A percentile compares a stretch with the other conserved stretches of the same genome.
These are phyloP conservation scores for Tulasnella sp. DNA, from an alignment of 768 basidiomycete genomes.

Conservation along the genomic window DNA sequence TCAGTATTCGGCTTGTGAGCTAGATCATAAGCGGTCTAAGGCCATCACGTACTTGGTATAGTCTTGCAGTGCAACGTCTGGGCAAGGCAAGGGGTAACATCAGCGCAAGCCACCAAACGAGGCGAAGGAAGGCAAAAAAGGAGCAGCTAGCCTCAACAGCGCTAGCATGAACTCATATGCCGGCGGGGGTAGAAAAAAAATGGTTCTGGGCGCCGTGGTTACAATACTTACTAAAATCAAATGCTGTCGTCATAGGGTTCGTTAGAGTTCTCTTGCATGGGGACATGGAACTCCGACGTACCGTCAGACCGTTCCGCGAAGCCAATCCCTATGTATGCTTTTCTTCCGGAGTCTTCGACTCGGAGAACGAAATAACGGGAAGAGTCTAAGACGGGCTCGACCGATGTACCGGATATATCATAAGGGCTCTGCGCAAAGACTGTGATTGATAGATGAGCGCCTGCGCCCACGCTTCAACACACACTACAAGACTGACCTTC, in stretches of 20 bases:
- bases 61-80: constrained; percentile 85
- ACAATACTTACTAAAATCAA: constrained; percentile 79
- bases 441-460: constrained; percentile 42
- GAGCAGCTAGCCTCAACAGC: not conserved
- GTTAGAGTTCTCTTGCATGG: not conserved
- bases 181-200: not conserved
- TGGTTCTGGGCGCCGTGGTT: not conserved
- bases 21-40: not conserved
- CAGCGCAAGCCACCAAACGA: constrained; percentile 19
- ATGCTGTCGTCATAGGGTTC: constrained; percentile 43
- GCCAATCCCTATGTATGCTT: constrained; percentile 93
- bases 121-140: constrained; percentile 4
- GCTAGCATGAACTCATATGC: constrained; percentile 8
- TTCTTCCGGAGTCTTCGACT: constrained; percentile 83
- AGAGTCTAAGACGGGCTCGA: constrained; percentile 96
- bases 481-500: constrained; percentile 58
- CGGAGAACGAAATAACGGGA: constrained; percentile 93
- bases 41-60: constrained; percentile 65
- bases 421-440: constrained; percentile 90
- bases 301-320: constrained; percentile 87
- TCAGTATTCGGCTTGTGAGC: constrained; percentile 4
- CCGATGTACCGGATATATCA: constrained; percentile 72
- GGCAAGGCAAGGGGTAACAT: constrained; percentile 24
- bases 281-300: not conserved
- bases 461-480: constrained; percentile 13